phyloP scores from a whole-genome alignment of 495 filamentous ascomycete genomes.

The Aspergillus conjunctus region DNA sequence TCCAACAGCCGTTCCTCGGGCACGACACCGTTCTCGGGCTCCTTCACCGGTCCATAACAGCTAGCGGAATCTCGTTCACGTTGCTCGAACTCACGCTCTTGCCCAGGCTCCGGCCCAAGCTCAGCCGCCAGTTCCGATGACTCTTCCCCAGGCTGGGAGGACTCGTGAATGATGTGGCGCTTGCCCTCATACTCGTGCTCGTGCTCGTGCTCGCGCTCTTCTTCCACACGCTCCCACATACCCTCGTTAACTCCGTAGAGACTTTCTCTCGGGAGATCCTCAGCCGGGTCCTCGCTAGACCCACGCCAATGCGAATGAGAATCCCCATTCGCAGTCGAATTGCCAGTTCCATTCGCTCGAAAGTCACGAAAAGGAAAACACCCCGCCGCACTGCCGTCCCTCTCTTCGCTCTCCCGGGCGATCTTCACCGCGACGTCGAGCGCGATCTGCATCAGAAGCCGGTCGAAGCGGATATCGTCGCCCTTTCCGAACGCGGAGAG shows the following conservation, averaged over 20 bases:
- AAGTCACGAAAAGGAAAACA: conserved; percentile 5
- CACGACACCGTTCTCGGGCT: conserved; percentile 5
- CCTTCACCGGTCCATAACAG: conserved; percentile 7
- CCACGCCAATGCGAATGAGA: conserved; percentile 7
- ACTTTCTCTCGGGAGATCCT: conserved; percentile 1
- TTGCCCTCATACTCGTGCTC: not conserved
- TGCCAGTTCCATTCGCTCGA: conserved; percentile 5
- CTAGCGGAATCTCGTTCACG: not conserved
- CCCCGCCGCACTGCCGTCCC: not conserved
- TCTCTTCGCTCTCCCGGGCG: conserved; percentile 1
- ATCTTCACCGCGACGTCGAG: conserved; percentile 8
- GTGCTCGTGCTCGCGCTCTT: not conserved
- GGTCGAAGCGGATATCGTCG: conserved; percentile 4
- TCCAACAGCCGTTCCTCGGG: conserved; percentile 2
- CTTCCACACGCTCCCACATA: conserved; percentile 3
- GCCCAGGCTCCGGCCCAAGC: not conserved
- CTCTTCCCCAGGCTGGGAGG: not conserved
- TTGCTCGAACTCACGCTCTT: not conserved
- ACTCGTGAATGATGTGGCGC: not conserved
- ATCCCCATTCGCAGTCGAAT: conserved; percentile 3
- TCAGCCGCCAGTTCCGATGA: not conserved
- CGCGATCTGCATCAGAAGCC: conserved; percentile 9
- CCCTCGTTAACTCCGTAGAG: not conserved
- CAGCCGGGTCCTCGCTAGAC: not conserved
- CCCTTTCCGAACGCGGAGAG: conserved; percentile 7